Evolutionary conservation across 345 rosid species (phyloP).

Genomic region (Eucalyptus grandis): DNA sequence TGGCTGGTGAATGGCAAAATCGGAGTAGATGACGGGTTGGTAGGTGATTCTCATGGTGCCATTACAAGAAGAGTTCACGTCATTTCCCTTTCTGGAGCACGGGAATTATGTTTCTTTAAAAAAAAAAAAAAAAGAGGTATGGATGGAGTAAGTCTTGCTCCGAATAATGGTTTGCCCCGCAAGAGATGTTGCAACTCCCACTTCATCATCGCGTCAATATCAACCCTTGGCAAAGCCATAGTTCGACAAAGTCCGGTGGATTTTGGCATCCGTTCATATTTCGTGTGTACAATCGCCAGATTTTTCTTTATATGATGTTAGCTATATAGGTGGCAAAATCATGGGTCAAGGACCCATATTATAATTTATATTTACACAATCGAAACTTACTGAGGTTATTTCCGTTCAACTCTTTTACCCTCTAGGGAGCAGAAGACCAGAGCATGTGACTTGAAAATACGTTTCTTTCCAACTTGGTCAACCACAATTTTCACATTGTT

Average conservation of each 20-base stretch:
- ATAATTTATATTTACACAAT: background rate
- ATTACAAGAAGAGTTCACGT: background rate
- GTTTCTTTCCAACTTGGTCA: background rate
- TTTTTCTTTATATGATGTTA: background rate
- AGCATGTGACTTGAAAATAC: background rate
- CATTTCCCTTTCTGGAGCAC: background rate
- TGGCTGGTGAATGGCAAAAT: background rate
- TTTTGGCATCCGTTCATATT: background rate
- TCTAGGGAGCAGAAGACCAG: background rate
- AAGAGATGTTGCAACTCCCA: background rate
- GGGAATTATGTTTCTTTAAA: background rate
- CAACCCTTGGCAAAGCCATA: background rate
- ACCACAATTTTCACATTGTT: background rate
- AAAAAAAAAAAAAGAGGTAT: background rate
- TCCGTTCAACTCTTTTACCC: background rate
- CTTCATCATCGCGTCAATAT: background rate
- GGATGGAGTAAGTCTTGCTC: background rate
- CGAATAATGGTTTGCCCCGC: background rate
- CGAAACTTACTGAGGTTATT: background rate
- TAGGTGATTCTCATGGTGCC: background rate
- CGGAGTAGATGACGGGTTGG: background rate
- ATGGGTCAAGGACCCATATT: background rate
- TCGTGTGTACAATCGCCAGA: background rate
- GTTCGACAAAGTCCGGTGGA: rapidly evolving
- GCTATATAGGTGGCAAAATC: background rate